Evolutionary conservation across 768 basidiomycete species (phyloP).

Genomic region (Lentinula sp.): DNA sequence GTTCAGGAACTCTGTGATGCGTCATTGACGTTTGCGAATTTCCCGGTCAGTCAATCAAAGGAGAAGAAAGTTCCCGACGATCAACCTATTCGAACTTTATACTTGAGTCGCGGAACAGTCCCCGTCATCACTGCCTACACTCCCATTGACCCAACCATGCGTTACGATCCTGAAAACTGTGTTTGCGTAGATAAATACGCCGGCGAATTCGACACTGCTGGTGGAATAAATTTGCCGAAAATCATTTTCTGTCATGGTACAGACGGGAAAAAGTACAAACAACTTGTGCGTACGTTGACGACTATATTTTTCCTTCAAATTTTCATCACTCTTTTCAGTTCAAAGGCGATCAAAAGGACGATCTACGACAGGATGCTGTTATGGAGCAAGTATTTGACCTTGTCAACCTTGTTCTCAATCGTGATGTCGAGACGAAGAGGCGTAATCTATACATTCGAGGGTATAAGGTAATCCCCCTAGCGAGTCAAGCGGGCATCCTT

Average conservation of each 20-base stretch:
- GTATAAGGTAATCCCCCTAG: constrained; percentile 88
- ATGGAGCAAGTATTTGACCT: constrained; percentile 98
- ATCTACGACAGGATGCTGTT: constrained; percentile 94
- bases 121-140: constrained; percentile 78
- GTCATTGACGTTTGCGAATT: constrained; percentile 70
- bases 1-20: constrained; percentile 60
- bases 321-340: constrained; percentile 43
- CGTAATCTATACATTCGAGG: constrained; percentile 71
- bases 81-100: constrained; percentile 33
- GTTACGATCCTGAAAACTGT: constrained; percentile 53
- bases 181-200: constrained; percentile 67
- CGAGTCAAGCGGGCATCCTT: constrained; percentile 73
- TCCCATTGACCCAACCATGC: constrained; percentile 60
- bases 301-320: not conserved
- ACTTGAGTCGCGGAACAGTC: constrained; percentile 51
- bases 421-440: constrained; percentile 70
- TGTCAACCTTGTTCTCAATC: constrained; percentile 69
- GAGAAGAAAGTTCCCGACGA: constrained; percentile 36
- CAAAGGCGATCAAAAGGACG: constrained; percentile 88
- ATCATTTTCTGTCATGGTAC: constrained; percentile 64
- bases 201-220: constrained; percentile 51
- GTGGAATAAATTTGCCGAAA: constrained; percentile 83
- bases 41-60: constrained; percentile 28
- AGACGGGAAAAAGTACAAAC: constrained; percentile 62
- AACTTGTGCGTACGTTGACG: constrained; percentile 54